Evolutionary conservation across 768 basidiomycete species (phyloP), one percentile per base, ranked within the genome.

Genomic region (Sarcodon aspratus): DNA sequence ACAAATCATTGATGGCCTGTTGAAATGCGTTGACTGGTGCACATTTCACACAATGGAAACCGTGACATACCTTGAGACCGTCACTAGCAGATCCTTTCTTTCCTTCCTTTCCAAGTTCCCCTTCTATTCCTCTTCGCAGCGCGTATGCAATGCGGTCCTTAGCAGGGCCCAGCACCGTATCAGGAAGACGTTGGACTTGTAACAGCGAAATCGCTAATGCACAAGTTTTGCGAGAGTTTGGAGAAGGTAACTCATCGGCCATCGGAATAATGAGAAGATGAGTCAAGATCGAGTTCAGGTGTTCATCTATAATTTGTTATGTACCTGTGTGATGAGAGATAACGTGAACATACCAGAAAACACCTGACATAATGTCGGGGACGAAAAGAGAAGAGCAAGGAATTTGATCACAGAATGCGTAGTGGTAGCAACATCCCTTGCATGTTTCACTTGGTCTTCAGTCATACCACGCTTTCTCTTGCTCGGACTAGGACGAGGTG

Each of bases 81-180:
- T 92, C 88, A 33, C 74, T 82, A 1, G 72, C 74, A 4, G 88
- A 79, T 0, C 89, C 89, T 57, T 88, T 90, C 69, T 91, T 91
- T 9, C 89, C 89, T 61, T 92, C 89, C 60, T 86, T 87, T 6
- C 89, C 89, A 11, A 91, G 74, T 53, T 90, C 83, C 7, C 89
- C 89, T 48, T 85, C 83, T 50, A 92, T 74, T 21, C 82, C 89
- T 40, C 88, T 79, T 46, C 78, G 73, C 15, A 91, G 59, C 3
- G 85, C 84, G 50, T 77, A 79, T 1, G 81, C 73, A 33, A 92
- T 86, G 21, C 81, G 73, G 55, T 80, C 76, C 7, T 72, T 74
- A 6, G 82, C 76, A 6, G 82, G 81, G 9, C 66, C 56, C 11
- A 91, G 69, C 17, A 90, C 73, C 0, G 67, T 64, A 15, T 68